These are phyloP conservation scores for Bruguiera sexangula DNA, from an alignment of 345 rosid species.

Conservation along the genomic window DNA sequence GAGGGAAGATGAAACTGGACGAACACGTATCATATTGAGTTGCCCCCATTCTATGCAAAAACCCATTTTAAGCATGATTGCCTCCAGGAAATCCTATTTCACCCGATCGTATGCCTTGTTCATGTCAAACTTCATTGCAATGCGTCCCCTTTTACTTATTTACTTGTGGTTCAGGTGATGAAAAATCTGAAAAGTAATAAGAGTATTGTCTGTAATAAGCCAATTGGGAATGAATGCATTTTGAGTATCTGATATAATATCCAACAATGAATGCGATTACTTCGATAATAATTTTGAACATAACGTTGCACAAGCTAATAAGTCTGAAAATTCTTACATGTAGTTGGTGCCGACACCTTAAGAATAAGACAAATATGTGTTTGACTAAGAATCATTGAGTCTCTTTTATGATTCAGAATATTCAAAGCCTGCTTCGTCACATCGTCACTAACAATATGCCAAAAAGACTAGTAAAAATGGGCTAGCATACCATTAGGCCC, in stretches of 20 bases:
- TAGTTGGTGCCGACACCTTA: no score
- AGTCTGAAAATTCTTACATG: neutral
- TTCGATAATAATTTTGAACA: neutral
- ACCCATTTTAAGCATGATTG: neutral
- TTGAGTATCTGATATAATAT: neutral
- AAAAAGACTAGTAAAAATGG: no score
- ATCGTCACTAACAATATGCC: no score
- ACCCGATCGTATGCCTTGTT: neutral
- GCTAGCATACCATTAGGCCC: no score
- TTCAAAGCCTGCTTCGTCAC: no score
- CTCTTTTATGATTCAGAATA: no score
- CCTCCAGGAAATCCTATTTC: neutral
- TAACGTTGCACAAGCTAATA: neutral
- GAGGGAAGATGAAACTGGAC: neutral
- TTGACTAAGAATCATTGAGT: no score
- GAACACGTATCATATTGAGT: neutral
- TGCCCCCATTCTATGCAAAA: neutral
- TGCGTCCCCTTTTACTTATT: neutral
- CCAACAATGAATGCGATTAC: neutral
- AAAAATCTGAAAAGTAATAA: neutral
- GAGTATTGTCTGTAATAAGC: neutral
- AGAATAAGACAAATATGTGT: no score
- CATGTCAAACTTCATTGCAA: neutral
- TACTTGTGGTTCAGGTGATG: neutral
- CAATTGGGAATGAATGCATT: neutral